phyloP scores from a whole-genome alignment of 805 yeast genomes.

The Zygoascus tannicola region DNA sequence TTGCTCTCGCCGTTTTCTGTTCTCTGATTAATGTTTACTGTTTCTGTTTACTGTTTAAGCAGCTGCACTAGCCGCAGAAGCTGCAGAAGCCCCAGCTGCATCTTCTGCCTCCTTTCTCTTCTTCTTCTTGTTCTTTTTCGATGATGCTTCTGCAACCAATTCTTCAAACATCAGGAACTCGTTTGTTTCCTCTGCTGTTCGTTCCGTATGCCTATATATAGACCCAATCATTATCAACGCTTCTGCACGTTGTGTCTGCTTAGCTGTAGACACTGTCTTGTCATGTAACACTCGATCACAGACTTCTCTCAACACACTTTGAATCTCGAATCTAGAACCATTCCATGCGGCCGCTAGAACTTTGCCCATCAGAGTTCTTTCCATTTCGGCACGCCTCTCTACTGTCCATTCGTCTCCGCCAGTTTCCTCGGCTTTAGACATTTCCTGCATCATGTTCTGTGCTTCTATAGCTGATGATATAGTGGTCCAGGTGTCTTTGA shows the following conservation, averaged over 20 bases:
- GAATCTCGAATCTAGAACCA: constrained; percentile 79
- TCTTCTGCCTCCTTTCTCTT: constrained; percentile 19
- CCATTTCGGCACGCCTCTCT: constrained; percentile 66
- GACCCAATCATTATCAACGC: constrained; percentile 68
- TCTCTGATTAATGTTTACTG: not conserved
- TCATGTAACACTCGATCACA: constrained; percentile 73
- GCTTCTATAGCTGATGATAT: constrained; percentile 83
- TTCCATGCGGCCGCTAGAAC: constrained; percentile 93
- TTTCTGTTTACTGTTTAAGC: not conserved
- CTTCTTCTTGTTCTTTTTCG: constrained; percentile 47
- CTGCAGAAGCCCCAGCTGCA: not conserved
- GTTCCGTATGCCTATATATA: constrained; percentile 52
- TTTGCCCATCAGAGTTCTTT: constrained; percentile 76
- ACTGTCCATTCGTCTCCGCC: constrained; percentile 45
- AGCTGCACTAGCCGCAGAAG: not conserved
- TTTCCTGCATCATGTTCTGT: constrained; percentile 64
- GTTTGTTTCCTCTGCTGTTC: constrained; percentile 84
- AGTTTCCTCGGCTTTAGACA: constrained; percentile 62
- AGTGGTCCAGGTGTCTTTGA: constrained; percentile 76
- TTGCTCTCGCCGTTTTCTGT: not conserved
- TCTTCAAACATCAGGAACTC: constrained; percentile 88
- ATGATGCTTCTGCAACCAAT: constrained; percentile 76
- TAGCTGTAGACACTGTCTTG: constrained; percentile 46
- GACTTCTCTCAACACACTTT: constrained; percentile 67
- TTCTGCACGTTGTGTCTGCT: constrained; percentile 66